Conservation (phyloP, 2,329 filamentous ascomycete genomes). For the Dendryphion nanum region DNA sequence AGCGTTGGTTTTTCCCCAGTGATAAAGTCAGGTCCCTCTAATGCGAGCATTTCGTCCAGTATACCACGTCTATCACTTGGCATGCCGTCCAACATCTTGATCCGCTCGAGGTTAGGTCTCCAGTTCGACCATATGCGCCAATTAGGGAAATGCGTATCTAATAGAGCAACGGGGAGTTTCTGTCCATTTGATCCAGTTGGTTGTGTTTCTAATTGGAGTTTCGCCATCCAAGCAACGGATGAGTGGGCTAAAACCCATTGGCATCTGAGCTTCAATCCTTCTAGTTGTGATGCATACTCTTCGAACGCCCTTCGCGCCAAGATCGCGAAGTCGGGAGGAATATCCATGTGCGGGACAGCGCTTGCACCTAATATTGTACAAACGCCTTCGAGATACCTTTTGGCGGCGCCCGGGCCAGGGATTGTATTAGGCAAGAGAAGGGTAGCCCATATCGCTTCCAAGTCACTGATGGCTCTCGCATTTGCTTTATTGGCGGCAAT, state of each 20-base stretch:
- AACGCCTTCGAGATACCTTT: conserved; percentile 23
- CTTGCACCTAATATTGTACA: conserved; percentile 13
- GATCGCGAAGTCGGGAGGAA: conserved; percentile 20
- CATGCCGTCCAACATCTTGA: conserved; percentile 13
- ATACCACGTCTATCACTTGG: conserved; percentile 12
- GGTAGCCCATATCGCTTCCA: conserved; percentile 28
- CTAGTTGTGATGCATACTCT: conserved; percentile 22
- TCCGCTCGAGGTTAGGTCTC: conserved; percentile 20
- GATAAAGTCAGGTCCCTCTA: conserved; percentile 33
- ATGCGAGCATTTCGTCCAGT: conserved; percentile 21
- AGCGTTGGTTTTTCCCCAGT: conserved; percentile 14
- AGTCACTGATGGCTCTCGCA: conserved; percentile 17
- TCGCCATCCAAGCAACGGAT: conserved; percentile 22
- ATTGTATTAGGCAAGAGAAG: conserved; percentile 22
- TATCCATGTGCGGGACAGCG: conserved; percentile 13
- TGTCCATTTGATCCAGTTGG: conserved; percentile 8
- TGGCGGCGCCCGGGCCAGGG: conserved; percentile 20
- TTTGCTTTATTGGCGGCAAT: conserved; percentile 28
- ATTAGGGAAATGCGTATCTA: conserved; percentile 23
- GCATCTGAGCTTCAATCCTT: conserved; percentile 22
- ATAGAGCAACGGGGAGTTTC: conserved; percentile 17
- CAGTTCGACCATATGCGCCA: conserved; percentile 33
- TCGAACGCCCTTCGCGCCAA: conserved; percentile 18
- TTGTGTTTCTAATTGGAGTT: conserved; percentile 8
- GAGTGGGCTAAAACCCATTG: conserved; percentile 22